Evolutionary conservation across 2,329 filamentous ascomycete genomes (phyloP), one percentile per base, ranked within the genome.

Genomic region (Pseudocercospora crystallina): DNA sequence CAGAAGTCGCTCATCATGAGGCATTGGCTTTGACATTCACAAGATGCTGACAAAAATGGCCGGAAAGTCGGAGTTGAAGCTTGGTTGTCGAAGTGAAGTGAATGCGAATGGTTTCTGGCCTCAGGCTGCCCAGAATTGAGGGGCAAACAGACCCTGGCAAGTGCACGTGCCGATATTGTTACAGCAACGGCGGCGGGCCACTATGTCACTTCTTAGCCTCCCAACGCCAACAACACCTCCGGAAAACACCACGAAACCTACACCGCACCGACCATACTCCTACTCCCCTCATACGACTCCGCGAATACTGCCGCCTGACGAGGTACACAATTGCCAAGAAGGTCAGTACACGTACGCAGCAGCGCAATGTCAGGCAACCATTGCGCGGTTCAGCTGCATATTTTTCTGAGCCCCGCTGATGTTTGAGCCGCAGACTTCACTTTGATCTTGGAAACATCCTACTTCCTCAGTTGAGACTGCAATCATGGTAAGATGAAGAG

Each of bases 401-500:
- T 36, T 47, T 35, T 33, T 36, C 20, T 26, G 20, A 26, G 20
- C 20, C 20, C 20, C 20, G 20, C 20, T 26, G 20, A 26, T 26
- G 20, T 26, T 26, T 26, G 20, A 26, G 20, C 39, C 39, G 17
- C 39, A 41, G 20, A 29, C 39, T 26, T 26, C 20, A 26, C 20
- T 26, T 26, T 26, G 14, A 30, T 45, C 37, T 53, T 45, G 40
- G 45, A 45, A 8, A 35, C 39, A 14, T 36, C 33, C 46, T 32
- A 41, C 32, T n/a, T 45, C 45, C 31, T 45, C 41, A 29, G 20
- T 32, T 42, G 37, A 43, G 17, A 32, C 37, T 32, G 12, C 53
- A 42, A 54, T 32, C 50, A 58, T 58, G 56, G 56, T 58, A 42
- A 39, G 53, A 32, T 29, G 30, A 11, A 20, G 36, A 30, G 5